Evolutionary conservation across 352 stramenopile genomes (phyloP).

Genomic region (Globisporangium echinulatum): DNA sequence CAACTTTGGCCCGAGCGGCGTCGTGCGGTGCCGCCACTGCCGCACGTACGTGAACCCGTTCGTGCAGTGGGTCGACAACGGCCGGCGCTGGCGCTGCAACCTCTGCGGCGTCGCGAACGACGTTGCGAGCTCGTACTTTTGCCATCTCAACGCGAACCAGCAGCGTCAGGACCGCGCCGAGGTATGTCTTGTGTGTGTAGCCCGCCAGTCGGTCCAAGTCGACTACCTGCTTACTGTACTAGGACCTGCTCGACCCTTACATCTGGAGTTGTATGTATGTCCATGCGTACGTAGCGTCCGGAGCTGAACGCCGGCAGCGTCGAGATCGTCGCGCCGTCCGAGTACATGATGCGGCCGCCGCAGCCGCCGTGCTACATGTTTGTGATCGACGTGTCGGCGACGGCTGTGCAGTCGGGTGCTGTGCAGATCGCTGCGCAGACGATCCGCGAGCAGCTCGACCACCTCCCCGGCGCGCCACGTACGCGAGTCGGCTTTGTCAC

Average conservation of each 20-base stretch:
- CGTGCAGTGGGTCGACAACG: conserved; percentile 87
- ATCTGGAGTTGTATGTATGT: conserved; percentile 73
- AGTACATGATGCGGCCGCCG: conserved; percentile 89
- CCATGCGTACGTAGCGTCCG: conserved; percentile 28
- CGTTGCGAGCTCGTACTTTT: conserved; percentile 96
- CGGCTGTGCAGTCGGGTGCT: conserved; percentile 59
- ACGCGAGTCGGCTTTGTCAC: conserved; percentile 84
- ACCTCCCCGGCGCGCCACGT: conserved; percentile 60
- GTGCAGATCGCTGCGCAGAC: conserved; percentile 67
- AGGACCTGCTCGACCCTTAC: no score
- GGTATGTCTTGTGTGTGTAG: conserved; percentile 34
- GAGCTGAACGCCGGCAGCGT: conserved; percentile 73
- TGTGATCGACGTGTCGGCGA: conserved; percentile 85
- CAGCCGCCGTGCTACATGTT: conserved; percentile 87
- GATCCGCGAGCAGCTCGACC: conserved; percentile 79
- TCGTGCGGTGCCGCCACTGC: conserved; percentile 85
- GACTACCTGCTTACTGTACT: no score
- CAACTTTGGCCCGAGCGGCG: conserved; percentile 80
- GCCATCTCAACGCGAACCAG: conserved; percentile 93
- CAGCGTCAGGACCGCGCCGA: conserved; percentile 92
- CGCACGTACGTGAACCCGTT: conserved; percentile 89
- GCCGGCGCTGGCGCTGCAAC: conserved; percentile 84
- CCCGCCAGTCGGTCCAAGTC: no score
- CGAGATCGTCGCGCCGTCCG: conserved; percentile 79
- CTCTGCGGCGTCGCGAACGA: conserved; percentile 86